phyloP scores from a whole-genome alignment of 169 alveolate genomes.

The Hepatocystis sp. region DNA sequence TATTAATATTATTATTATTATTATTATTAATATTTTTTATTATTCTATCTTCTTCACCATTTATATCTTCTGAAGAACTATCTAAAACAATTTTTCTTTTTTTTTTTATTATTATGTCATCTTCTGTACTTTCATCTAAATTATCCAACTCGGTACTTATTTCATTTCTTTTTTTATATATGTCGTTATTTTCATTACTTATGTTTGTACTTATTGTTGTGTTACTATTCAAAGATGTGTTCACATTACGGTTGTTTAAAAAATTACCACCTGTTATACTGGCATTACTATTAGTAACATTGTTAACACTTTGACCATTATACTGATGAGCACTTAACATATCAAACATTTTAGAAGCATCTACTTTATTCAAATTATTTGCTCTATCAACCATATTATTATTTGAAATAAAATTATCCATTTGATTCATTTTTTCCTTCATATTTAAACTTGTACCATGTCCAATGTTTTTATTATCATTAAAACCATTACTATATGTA shows the following conservation, averaged over 20 bases:
- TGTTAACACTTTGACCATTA: no score
- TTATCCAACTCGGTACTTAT: no score
- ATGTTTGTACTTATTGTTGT: no score
- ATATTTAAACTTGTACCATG: neutral
- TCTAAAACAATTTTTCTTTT: conserved; percentile 34
- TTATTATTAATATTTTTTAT: neutral
- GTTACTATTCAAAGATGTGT: no score
- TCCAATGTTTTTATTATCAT: neutral
- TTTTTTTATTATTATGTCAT: conserved; percentile 37
- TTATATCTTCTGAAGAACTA: conserved; percentile 13
- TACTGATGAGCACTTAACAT: no score
- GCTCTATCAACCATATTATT: neutral
- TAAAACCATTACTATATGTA: neutral
- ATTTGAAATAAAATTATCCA: conserved; percentile 6
- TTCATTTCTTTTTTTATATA: neutral
- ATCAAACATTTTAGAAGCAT: no score
- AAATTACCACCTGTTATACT: no score
- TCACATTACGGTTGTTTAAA: no score
- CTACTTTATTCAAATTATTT: neutral
- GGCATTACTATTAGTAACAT: no score
- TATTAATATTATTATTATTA: neutral
- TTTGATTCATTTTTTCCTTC: neutral
- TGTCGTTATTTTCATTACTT: neutral
- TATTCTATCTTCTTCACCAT: neutral
- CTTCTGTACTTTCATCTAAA: conserved; percentile 47